Base-by-base conservation (phyloP, 1,284 basidiomycete genomes). In the Trametes pubescens region DNA sequence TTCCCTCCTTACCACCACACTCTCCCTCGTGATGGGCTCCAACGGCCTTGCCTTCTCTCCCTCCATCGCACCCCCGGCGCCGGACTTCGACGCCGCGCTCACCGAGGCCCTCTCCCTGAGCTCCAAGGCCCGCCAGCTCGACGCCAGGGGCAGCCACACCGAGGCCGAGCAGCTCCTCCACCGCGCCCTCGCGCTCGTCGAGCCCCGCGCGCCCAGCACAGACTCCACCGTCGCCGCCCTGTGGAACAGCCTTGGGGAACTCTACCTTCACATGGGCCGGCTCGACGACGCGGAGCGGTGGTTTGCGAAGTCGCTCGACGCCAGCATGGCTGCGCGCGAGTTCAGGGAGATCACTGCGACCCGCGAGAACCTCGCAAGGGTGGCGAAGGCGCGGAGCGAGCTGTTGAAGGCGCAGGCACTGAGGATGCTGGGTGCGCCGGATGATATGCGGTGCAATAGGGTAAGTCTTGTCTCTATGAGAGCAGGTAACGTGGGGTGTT, bases 271-370 rank as follows among this genome's bases (percentile, higher is more conserved):
- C 56, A 72, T 77, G 68, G 71, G 69, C 26, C 73, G 71, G 49
- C 64, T 77, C 16, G 74, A 73, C 53, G 76, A 78, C 22, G 76
- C 78, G n/a, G 77, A 79, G 67, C 61, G 68, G 16, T 72, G 72
- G 61, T 65, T 78, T 22, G 57, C 64, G 14, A 69, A 69, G 46
- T 75, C 77, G 16, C 64, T 77, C 21, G 61, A 69, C 13, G 61
- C 75, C 37, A 72, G 76, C 57, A 67, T 65, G 21, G 51, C 53
- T 18, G 56, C 37, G 18, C 68, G 66, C 22, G 59, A 66, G 29
- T 72, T 76, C 56, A 72, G 74, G 44, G 78, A 77, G 60, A 72
- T 73, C 24, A 71, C 76, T 5, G 70, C 71, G 21, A 73, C 75
- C 37, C 69, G 76, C 44, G 78, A 79, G 62, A 78, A 75, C 60